Base-by-base conservation (phyloP, 352 stramenopile species). In the Elongisporangium senticosum region DNA sequence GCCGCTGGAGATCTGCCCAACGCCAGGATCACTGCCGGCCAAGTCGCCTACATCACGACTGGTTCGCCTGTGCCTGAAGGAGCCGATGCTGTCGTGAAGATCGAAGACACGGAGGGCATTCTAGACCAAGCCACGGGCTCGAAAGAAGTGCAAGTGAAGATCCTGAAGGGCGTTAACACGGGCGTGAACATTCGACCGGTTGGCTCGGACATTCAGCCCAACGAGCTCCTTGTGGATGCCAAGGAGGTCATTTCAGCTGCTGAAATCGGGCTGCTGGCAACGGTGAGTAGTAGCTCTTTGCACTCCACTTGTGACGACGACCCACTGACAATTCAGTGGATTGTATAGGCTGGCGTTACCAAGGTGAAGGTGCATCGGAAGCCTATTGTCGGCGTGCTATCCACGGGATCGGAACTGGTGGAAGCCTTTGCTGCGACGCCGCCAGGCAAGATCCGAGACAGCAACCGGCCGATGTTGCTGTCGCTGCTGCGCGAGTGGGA, bases 31-130 rank as follows among this genome's bases (percentile, higher is more conserved):
- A 53, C 58, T 13, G 3, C 74, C 7, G 79, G 74, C 3, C 63
- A 89, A 59, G 84, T 93, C 26, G 61, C 74, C 33, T 99, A 98
- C 73, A 93, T 99, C 51, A 98, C 95, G n/a, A 99, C 96, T 20
- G 96, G 96, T 10, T 95, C 90, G 2, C 76, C 91, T 0, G 77
- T 99, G 49, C 95, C 95, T 0, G 70, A 93, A 1, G 79, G 76
- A 15, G 95, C 88, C 13, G 87, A 98, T 68, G 93, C 90, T 22
- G 95, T 98, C 2, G 91, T 98, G 21, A 96, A 97, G 63, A 84
- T 98, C 47, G 96, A 99, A 72, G 86, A 98, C 70, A 96, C 87
- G 8, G 77, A 79, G 17, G 76, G 76, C 24, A 72, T 71, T 20
- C 64, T 67, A 4, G 59, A 65, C 20, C 43, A 65, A 20, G 50